Percentiles rank a stretch among this genome's conserved stretches.
These are phyloP conservation scores for Teunomyces funiuensis DNA, from an alignment of 805 yeast species.

Conservation along the genomic window DNA sequence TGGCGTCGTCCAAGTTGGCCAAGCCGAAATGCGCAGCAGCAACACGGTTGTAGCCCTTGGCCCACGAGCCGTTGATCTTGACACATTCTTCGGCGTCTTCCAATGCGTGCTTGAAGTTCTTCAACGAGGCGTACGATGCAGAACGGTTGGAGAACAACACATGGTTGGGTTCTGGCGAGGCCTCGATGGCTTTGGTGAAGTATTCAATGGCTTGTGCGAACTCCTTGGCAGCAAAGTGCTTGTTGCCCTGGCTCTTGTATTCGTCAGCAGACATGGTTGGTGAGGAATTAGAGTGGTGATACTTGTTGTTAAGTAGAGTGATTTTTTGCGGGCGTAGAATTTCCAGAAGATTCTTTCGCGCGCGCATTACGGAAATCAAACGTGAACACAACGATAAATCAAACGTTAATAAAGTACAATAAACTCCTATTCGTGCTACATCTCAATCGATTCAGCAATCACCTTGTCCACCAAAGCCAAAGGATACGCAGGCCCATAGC, in stretches of 20 bases:
- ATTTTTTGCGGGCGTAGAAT: slow-evolving; percentile 1
- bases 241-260: slow-evolving; percentile 89
- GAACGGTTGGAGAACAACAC: slow-evolving; percentile 93
- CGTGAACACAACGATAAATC: background rate
- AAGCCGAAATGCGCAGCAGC: slow-evolving; percentile 93
- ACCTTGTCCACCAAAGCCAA: slow-evolving; percentile 42
- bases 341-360: slow-evolving; percentile 6
- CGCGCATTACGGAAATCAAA: too few relatives aligned
- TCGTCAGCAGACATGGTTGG: slow-evolving; percentile 64
- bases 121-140: slow-evolving; percentile 81
- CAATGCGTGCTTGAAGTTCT: slow-evolving; percentile 71
- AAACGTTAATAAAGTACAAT: slow-evolving; percentile 2
- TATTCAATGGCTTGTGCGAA: slow-evolving; percentile 74
- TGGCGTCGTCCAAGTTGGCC: slow-evolving; percentile 75
- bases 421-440: background rate
- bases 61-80: slow-evolving; percentile 82
- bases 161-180: slow-evolving; percentile 80
- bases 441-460: slow-evolving; percentile 18
- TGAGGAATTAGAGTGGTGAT: background rate
- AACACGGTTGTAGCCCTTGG: slow-evolving; percentile 90
- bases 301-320: background rate
- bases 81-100: slow-evolving; percentile 84
- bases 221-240: slow-evolving; percentile 86
- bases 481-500: slow-evolving; percentile 71
- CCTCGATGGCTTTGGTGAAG: slow-evolving; percentile 86